phyloP scores from a whole-genome alignment of 164 flowering plant genomes.

The Akebia trifoliata region DNA sequence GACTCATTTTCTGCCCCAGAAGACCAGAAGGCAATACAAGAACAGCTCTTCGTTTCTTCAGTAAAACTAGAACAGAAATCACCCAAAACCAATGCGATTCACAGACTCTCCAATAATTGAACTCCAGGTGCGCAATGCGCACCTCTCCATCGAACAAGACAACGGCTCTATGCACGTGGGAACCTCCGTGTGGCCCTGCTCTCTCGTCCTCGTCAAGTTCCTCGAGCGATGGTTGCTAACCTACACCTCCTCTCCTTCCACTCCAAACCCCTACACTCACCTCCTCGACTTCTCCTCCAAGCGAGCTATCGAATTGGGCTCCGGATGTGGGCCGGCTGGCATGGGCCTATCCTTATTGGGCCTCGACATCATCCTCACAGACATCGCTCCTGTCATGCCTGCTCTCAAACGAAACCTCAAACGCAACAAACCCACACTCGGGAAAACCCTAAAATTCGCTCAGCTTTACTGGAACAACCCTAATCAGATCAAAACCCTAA shows the following conservation, averaged over 20 bases:
- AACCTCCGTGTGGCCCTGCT: constrained; percentile 95
- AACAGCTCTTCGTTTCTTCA: too few species aligned
- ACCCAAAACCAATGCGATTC: constrained; percentile 47
- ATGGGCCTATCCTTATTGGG: constrained; percentile 86
- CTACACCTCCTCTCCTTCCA: constrained; percentile 12
- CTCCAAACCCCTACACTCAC: constrained; percentile 55
- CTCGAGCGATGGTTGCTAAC: constrained; percentile 63
- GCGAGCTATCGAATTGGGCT: constrained; percentile 77
- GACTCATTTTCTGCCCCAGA: too few species aligned
- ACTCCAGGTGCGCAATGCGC: constrained; percentile 37
- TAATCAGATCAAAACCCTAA: constrained; percentile 44
- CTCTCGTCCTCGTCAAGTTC: constrained; percentile 94
- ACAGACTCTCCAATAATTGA: constrained; percentile 79
- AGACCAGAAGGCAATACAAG: too few species aligned
- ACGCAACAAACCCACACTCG: constrained; percentile 54
- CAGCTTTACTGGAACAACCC: constrained; percentile 63
- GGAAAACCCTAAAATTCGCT: constrained; percentile 44
- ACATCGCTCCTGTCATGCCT: constrained; percentile 84
- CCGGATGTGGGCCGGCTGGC: constrained; percentile 85
- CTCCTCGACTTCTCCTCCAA: constrained; percentile 59
- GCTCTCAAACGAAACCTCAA: constrained; percentile 84
- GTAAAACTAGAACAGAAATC: background rate
- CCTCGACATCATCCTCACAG: constrained; percentile 69
- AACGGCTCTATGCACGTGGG: constrained; percentile 92
- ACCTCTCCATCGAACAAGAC: constrained; percentile 81